Percentiles rank a stretch among this genome's conserved stretches.
These are phyloP conservation scores for Xerocomus brunneocitrinus DNA, from an alignment of 768 basidiomycete species.

Conservation along the genomic window DNA sequence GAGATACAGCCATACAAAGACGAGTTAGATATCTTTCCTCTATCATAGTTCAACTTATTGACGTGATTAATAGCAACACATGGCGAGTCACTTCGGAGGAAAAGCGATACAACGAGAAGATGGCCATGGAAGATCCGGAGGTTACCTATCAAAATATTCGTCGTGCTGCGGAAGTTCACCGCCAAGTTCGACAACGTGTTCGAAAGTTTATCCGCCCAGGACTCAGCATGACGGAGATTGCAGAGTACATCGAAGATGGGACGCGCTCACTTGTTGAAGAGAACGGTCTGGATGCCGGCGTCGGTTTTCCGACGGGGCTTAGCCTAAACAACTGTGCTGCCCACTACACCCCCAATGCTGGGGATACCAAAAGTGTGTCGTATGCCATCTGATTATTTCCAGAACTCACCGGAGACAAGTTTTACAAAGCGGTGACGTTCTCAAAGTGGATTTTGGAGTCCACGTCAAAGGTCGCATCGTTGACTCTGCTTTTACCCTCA, in stretches of 20 bases:
- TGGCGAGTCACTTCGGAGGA: slow-evolving; percentile 92
- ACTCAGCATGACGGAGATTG: slow-evolving; percentile 92
- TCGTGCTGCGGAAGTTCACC: slow-evolving; percentile 91
- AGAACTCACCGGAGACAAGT: slow-evolving; percentile 44
- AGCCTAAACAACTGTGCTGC: slow-evolving; percentile 94
- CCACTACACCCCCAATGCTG: slow-evolving; percentile 94
- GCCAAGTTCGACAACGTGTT: slow-evolving; percentile 82
- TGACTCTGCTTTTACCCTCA: slow-evolving; percentile 94
- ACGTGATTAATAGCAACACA: slow-evolving; percentile 55
- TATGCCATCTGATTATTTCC: background rate
- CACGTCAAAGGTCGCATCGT: slow-evolving; percentile 94
- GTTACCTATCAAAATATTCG: slow-evolving; percentile 87
- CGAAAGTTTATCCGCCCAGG: slow-evolving; percentile 85
- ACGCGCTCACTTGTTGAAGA: slow-evolving; percentile 91
- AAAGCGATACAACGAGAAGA: slow-evolving; percentile 74
- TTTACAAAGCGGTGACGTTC: slow-evolving; percentile 74
- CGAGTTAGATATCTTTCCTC: slow-evolving; percentile 55
- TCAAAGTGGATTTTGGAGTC: slow-evolving; percentile 97
- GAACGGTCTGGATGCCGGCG: slow-evolving; percentile 75
- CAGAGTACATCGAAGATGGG: slow-evolving; percentile 87
- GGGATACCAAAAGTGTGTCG: slow-evolving; percentile 71
- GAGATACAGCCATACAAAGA: slow-evolving; percentile 89
- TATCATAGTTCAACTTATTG: background rate
- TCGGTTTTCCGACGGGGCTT: slow-evolving; percentile 96
- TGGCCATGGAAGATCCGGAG: slow-evolving; percentile 75